Evolutionary conservation across 1,284 basidiomycete species (phyloP).

Genomic region (Meira nashicola): DNA sequence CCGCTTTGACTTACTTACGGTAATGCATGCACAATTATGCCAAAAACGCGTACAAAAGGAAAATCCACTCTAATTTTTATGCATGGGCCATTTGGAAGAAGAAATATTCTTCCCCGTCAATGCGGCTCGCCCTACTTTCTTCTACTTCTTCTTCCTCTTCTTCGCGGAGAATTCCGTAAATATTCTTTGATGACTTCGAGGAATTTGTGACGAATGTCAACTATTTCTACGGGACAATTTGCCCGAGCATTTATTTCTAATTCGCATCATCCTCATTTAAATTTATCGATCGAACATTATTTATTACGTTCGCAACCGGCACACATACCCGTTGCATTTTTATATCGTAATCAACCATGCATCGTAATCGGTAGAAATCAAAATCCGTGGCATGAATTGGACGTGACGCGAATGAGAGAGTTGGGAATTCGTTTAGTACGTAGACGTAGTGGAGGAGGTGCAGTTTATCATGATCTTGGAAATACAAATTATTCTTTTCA

Average conservation of each 20-base stretch:
- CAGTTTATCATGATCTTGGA: slow-evolving; percentile 93
- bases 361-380: slow-evolving; percentile 95
- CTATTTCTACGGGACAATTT: no score
- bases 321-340: slow-evolving; percentile 61
- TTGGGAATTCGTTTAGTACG: slow-evolving; percentile 73
- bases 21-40: no score
- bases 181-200: no score
- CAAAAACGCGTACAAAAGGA: no score
- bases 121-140: no score
- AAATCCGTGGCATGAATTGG: slow-evolving; percentile 97
- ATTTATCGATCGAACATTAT: slow-evolving; percentile 79
- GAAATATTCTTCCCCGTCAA: no score
- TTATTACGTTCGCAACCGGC: slow-evolving; percentile 22
- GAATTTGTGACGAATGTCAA: no score
- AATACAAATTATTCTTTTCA: slow-evolving; percentile 98
- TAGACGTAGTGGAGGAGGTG: slow-evolving; percentile 88
- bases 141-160: no score
- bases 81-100: no score
- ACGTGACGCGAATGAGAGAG: slow-evolving; percentile 60
- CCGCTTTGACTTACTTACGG: no score
- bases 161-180: no score
- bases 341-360: slow-evolving; percentile 85
- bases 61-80: no score
- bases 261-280: slow-evolving; percentile 83
- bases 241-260: slow-evolving; percentile 67